Evolutionary conservation across 768 basidiomycete species (phyloP).

Genomic region (Pholiota microspora): DNA sequence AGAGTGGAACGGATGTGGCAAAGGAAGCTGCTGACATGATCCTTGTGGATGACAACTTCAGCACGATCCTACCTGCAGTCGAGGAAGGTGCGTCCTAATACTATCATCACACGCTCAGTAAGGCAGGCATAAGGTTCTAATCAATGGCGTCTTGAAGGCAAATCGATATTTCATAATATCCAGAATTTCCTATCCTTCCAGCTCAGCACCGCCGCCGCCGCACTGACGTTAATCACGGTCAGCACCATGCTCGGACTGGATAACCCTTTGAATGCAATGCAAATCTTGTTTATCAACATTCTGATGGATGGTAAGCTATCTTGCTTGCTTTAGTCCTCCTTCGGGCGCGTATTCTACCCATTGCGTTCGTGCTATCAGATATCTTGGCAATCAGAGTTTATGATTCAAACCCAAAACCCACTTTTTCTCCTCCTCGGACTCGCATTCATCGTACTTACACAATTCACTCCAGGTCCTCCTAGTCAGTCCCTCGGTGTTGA

Average conservation of each 20-base stretch:
- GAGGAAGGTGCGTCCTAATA: conserved; percentile 70
- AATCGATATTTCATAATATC: conserved; percentile 99
- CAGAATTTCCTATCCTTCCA: conserved; percentile 98
- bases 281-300: conserved; percentile 99
- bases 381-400: too few species aligned
- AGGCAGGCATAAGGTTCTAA: background rate
- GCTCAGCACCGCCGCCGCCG: conserved; percentile 95
- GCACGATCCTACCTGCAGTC: conserved; percentile 89
- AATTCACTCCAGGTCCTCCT: conserved; percentile 64
- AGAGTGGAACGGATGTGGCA: conserved; percentile 97
- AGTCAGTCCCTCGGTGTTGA: conserved; percentile 96
- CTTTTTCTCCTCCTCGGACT: background rate
- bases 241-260: conserved; percentile 87
- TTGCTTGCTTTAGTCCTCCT: background rate
- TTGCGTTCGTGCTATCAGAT: too few species aligned
- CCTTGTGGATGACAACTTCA: conserved; percentile 96
- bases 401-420: background rate
- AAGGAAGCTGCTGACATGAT: conserved; percentile 98
- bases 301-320: conserved; percentile 84
- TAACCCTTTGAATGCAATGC: conserved; percentile 97
- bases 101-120: conserved; percentile 5
- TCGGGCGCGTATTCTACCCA: too few species aligned
- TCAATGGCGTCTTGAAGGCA: conserved; percentile 44
- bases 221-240: conserved; percentile 90
- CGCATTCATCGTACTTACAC: background rate